Evolutionary conservation across 495 filamentous ascomycete species (phyloP), one percentile per base, ranked within the genome.

Genomic region (Staphylotrichum longicolle): DNA sequence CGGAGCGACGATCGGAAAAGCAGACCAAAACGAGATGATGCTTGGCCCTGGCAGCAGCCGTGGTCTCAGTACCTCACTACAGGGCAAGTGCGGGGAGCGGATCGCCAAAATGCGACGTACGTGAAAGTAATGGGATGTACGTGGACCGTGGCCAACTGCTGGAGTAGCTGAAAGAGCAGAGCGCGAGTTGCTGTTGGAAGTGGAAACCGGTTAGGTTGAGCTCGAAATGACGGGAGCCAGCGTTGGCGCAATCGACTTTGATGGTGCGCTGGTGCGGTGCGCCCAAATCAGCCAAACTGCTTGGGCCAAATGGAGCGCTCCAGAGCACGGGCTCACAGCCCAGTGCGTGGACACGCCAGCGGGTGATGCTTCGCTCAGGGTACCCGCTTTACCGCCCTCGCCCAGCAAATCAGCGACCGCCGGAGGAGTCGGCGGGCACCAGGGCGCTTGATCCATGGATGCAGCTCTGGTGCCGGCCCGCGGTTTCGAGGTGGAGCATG

Each of bases 191-290:
- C 33, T 50, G 37, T 6, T 10, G 10, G 37, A 10, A 39, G 37
- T 6, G 61, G 55, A 63, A 64, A 47, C 56, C 6, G 37, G 37
- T 39, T 39, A 60, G 57, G 66, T 58, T 62, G 63, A 71, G 64
- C 66, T 69, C 40, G 63, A 69, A 52, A 60, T 67, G 64, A 66
- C 56, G 64, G 64, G 63, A 62, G 61, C 61, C 54, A 61, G 59
- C 58, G 62, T 65, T 71, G 68, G 67, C 65, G 62, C 66, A 65
- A 49, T 65, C 63, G 58, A 58, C 51, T 62, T 57, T 60, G 61
- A 35, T 42, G 49, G 58, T 62, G 37, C 35, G 14, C 37, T 39
- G 20, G 33, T 48, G 41, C 54, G 62, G 49, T 55, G 63, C 55
- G 54, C 62, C 62, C 64, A 69, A 60, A 62, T 58, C 58, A 62